These are phyloP conservation scores for Paraurostyla sp. DNA, from an alignment of 73 alveolate species.

Conservation along the genomic window DNA sequence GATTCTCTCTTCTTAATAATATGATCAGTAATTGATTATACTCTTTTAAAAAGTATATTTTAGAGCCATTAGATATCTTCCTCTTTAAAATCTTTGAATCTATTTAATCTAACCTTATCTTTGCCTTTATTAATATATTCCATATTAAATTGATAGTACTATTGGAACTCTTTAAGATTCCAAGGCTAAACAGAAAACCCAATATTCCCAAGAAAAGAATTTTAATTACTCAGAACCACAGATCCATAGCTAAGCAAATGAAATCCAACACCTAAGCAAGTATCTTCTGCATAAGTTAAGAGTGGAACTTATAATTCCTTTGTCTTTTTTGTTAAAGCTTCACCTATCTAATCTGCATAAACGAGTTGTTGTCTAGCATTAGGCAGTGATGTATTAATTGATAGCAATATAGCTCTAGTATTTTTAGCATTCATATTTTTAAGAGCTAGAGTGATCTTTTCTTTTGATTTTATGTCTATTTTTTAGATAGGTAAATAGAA, in stretches of 20 bases:
- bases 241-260: neutral
- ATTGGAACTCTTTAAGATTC: slow-evolving; percentile 12
- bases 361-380: neutral
- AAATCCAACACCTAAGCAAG: slow-evolving; percentile 33
- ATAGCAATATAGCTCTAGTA: slow-evolving; percentile 11
- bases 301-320: neutral
- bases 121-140: slow-evolving; percentile 15
- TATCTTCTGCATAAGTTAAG: slow-evolving; percentile 35
- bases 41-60: neutral
- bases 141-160: neutral
- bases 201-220: slow-evolving; percentile 27
- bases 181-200: slow-evolving; percentile 32
- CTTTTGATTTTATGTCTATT: slow-evolving; percentile 11
- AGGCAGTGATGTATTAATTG: slow-evolving; percentile 9
- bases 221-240: neutral
- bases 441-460: neutral
- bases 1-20: neutral
- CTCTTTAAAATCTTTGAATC: slow-evolving; percentile 11
- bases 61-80: slow-evolving; percentile 26
- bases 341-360: slow-evolving; percentile 35
- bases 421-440: neutral
- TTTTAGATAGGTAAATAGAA: neutral
- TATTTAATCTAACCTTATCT: slow-evolving; percentile 21
- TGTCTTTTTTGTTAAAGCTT: neutral
- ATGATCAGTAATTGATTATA: neutral